Conservation (phyloP, 1,284 basidiomycete species). For the Porodaedalea pini region DNA sequence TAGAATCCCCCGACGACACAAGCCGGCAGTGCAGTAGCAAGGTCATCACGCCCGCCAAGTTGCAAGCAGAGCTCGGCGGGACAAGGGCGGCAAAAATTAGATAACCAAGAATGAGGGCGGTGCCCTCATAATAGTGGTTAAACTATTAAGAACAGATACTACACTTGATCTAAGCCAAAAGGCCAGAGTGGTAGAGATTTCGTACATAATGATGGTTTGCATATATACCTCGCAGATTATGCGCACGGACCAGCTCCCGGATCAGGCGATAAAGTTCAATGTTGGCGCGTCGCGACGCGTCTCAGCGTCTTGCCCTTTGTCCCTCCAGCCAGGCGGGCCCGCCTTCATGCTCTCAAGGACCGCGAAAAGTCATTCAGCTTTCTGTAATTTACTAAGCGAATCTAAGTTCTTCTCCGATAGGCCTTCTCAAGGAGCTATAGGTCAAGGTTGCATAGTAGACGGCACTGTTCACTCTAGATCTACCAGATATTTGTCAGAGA, state of each 20-base stretch:
- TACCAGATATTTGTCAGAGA: no score
- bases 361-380: no score
- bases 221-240: not conserved
- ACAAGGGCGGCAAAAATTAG: slow-evolving; percentile 26
- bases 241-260: slow-evolving; percentile 14
- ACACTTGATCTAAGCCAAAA: slow-evolving; percentile 97
- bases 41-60: slow-evolving; percentile 21
- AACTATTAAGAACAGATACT: slow-evolving; percentile 90
- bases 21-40: slow-evolving; percentile 21
- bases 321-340: no score
- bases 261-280: no score
- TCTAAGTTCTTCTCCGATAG: no score
- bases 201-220: not conserved
- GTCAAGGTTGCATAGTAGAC: no score
- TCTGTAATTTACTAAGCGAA: no score
- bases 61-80: slow-evolving; percentile 21
- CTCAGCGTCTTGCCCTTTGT: no score
- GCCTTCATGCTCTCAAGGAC: no score
- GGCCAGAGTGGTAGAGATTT: slow-evolving; percentile 78
- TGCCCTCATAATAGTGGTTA: slow-evolving; percentile 66
- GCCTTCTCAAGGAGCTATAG: no score
- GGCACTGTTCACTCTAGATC: no score
- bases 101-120: slow-evolving; percentile 41
- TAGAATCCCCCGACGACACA: slow-evolving; percentile 21
- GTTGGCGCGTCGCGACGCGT: no score